phyloP scores from a whole-genome alignment of 768 basidiomycete genomes.

The Auricularia cornea region DNA sequence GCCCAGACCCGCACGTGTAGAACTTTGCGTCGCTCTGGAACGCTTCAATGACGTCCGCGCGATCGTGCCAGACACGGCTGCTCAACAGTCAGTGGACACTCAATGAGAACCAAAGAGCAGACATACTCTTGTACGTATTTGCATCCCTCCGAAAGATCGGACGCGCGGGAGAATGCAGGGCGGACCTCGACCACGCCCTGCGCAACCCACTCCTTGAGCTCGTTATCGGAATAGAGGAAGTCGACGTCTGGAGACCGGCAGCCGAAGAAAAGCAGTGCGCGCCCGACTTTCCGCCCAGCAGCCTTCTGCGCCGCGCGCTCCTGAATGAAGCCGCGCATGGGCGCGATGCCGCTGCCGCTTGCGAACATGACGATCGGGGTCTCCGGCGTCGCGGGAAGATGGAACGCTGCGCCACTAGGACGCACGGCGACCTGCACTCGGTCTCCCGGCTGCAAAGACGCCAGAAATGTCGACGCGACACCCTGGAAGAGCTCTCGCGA shows the following conservation, averaged over 20 bases:
- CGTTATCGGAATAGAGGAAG: slow-evolving; percentile 34
- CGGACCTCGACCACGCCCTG: slow-evolving; percentile 36
- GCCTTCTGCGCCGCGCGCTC: slow-evolving; percentile 39
- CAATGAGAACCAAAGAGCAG: not conserved
- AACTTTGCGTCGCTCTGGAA: slow-evolving; percentile 31
- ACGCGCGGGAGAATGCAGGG: slow-evolving; percentile 33
- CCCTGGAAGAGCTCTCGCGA: slow-evolving; percentile 32
- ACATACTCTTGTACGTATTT: slow-evolving; percentile 34
- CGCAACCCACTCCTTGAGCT: slow-evolving; percentile 35
- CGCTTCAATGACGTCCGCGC: slow-evolving; percentile 23
- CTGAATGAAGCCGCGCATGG: slow-evolving; percentile 45
- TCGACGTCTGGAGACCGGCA: slow-evolving; percentile 36
- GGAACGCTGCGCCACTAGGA: slow-evolving; percentile 32
- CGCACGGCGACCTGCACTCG: slow-evolving; percentile 35
- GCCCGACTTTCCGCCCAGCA: slow-evolving; percentile 33
- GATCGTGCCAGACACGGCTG: slow-evolving; percentile 37
- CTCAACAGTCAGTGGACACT: not conserved
- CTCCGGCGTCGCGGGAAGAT: slow-evolving; percentile 32
- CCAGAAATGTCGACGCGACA: slow-evolving; percentile 40
- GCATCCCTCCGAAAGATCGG: slow-evolving; percentile 24
- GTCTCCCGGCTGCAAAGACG: slow-evolving; percentile 30
- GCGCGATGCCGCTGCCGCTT: slow-evolving; percentile 40
- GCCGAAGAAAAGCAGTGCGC: slow-evolving; percentile 39
- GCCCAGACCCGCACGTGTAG: slow-evolving; percentile 36
- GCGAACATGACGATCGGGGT: slow-evolving; percentile 39